These are phyloP conservation scores for Trametes polyzona DNA, from an alignment of 1,284 basidiomycete species.

Conservation along the genomic window DNA sequence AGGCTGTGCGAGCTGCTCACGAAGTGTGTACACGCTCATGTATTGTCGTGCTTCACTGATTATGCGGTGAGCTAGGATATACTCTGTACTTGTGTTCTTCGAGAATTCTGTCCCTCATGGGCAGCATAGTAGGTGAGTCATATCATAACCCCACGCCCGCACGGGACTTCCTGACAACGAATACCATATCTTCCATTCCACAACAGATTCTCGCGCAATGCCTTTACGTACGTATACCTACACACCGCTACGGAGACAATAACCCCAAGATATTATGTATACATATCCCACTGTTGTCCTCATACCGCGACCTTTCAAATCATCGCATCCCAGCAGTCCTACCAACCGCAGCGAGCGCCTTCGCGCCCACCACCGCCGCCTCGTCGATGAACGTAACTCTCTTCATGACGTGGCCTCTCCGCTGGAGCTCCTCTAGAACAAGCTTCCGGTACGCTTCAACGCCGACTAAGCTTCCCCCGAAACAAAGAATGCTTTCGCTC, in stretches of 20 bases:
- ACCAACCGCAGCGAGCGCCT: constrained; percentile 31
- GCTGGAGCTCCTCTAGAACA: constrained; percentile 59
- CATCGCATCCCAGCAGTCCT: neutral
- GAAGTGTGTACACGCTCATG: constrained; percentile 13
- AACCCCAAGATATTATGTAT: neutral
- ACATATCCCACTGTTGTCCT: neutral
- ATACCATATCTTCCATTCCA: too few relatives aligned
- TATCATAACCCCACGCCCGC: too few relatives aligned
- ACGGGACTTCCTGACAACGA: constrained; percentile 14
- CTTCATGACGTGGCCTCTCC: constrained; percentile 62
- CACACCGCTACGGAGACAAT: too few relatives aligned
- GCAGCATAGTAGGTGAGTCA: too few relatives aligned
- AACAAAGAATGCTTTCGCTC: constrained; percentile 61
- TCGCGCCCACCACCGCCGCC: constrained; percentile 65
- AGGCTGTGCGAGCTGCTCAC: constrained; percentile 32
- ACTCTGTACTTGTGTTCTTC: constrained; percentile 22
- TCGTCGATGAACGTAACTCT: constrained; percentile 69
- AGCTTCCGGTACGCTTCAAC: constrained; percentile 61
- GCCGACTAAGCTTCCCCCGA: constrained; percentile 75
- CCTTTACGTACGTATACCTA: too few relatives aligned
- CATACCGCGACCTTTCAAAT: too few relatives aligned
- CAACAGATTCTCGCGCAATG: too few relatives aligned
- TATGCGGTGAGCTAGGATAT: constrained; percentile 3
- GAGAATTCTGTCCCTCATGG: constrained; percentile 16
- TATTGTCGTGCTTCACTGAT: neutral